phyloP scores from a whole-genome alignment of 768 basidiomycete genomes.

The Amanita rubescens region DNA sequence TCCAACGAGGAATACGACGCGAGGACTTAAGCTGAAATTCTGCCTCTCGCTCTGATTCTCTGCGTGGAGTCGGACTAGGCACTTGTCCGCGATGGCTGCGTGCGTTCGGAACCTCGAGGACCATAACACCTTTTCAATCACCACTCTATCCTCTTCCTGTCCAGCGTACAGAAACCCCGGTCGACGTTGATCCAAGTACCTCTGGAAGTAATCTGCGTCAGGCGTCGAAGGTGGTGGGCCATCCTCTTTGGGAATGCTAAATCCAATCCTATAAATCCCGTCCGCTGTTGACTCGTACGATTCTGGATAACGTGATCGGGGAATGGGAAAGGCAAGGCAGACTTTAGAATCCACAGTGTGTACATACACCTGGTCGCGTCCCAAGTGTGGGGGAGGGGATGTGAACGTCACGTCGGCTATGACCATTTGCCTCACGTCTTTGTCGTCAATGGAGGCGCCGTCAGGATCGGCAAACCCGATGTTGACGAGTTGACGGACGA shows the following conservation, averaged over 20 bases:
- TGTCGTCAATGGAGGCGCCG: constrained; percentile 17
- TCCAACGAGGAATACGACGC: constrained; percentile 12
- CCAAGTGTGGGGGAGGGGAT: constrained; percentile 15
- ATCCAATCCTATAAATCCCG: constrained; percentile 32
- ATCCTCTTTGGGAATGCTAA: constrained; percentile 26
- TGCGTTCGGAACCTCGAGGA: background rate
- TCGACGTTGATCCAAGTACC: constrained; percentile 31
- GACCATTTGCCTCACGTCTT: constrained; percentile 30
- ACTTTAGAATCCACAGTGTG: constrained; percentile 23
- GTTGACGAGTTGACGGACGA: constrained; percentile 33
- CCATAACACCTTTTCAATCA: constrained; percentile 33
- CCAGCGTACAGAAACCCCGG: constrained; percentile 8
- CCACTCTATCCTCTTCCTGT: constrained; percentile 22
- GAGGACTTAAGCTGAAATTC: constrained; percentile 2
- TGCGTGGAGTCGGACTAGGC: constrained; percentile 21
- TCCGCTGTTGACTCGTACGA: constrained; percentile 7
- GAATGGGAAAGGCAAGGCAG: constrained; percentile 31
- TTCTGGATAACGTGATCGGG: constrained; percentile 15
- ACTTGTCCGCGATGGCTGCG: constrained; percentile 23
- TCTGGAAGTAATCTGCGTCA: constrained; percentile 35
- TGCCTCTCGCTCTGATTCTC: background rate
- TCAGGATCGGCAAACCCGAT: constrained; percentile 19
- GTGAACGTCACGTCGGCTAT: constrained; percentile 40
- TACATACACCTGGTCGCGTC: constrained; percentile 13
- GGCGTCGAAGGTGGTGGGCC: constrained; percentile 31